Evolutionary conservation across 2,329 filamentous ascomycete genomes (phyloP), one percentile per base, ranked within the genome.

Genomic region (Sclerotinia trifoliorum): DNA sequence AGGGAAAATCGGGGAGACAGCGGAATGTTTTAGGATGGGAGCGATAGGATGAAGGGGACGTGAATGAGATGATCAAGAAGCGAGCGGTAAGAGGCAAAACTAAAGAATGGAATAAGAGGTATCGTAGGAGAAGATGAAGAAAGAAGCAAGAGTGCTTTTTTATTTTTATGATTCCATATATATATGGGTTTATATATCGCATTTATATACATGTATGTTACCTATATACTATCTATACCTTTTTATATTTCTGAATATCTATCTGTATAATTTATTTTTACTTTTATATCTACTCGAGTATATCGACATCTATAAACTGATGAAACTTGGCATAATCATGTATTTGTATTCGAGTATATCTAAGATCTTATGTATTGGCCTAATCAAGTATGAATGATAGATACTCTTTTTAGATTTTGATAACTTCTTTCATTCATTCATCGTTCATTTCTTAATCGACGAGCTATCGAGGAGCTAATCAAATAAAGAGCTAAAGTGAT

Each of bases 1-100:
- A 26, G 46, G 29, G 58, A 61, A 13, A 26, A 26, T 4, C 48
- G n/a, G 3, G 46, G 60, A 19, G 42, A 51, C 19, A 56, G 55
- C 24, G 57, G 57, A 2, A 67, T 67, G 55, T 61, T 67, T 60
- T 67, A 57, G 62, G 5, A 26, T 24, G 21, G 15, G 46, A 49
- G 13, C 15, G n/a, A 29, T 8, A 4, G 64, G 15, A 24, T 21
- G 6, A 35, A 39, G 0, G 32, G 51, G 21, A 15, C 13, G n/a
- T n/a, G n/a, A 26, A 19, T 39, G 35, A 19, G 29, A 32, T 42
- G 39, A 42, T 42, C 39, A 13, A 35, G 44, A 5, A 49, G 13
- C 35, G 6, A 32, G 32, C 3, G 6, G 32, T 5, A 35, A 35
- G 35, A 10, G 2, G 35, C 35, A 6, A 24, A 15, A 13, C 24